Evolutionary conservation across 768 basidiomycete genomes (phyloP), one percentile per base, ranked within the genome.

Genomic region (Psilocybe azurescens): DNA sequence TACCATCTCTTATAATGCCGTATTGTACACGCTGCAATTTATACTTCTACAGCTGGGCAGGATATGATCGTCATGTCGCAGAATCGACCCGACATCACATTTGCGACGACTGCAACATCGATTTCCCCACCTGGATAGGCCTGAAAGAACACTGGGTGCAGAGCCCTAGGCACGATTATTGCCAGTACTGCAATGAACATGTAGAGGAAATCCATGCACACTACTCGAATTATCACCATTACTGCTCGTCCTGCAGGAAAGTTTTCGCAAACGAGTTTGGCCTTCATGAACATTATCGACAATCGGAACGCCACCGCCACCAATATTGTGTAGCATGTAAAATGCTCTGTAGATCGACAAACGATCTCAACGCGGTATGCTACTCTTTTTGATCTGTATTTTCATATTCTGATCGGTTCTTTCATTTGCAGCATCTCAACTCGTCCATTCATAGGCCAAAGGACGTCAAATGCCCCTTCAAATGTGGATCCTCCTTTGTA

Each of bases 131-230:
- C 0, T 63, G 63, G 64, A 2, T 0, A 1, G 79, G 67, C 0
- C 79, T 85, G 60, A 75, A 73, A 59, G 76, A 86, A 59, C 89
- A 90, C 69, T 87, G 72, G 64, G 76, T 82, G 28, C 78, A 86
- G 56, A 86, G 83, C 67, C 72, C 75, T 5, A 28, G 13, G 0
- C 88, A 89, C 56, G 11, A 70, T 44, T 89, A 82, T 61, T 90
- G 89, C 70, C 81, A 82, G 58, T 39, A 65, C 18, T 89, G 89
- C 70, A 57, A 81, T 32, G 58, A 62, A 14, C 80, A 85, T 58
- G 87, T 84, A 60, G 48, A 67, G 3, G 62, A 73, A 53, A 20
- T 65, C 0, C 18, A 68, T 0, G 73, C 74, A 0, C 89, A 90
- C 65, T 78, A 78, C 63, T 13, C 75, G 0, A 28, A 71, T 0